phyloP scores from a whole-genome alignment of 1,284 basidiomycete genomes.

The Cryptococcus jaspeensis region DNA sequence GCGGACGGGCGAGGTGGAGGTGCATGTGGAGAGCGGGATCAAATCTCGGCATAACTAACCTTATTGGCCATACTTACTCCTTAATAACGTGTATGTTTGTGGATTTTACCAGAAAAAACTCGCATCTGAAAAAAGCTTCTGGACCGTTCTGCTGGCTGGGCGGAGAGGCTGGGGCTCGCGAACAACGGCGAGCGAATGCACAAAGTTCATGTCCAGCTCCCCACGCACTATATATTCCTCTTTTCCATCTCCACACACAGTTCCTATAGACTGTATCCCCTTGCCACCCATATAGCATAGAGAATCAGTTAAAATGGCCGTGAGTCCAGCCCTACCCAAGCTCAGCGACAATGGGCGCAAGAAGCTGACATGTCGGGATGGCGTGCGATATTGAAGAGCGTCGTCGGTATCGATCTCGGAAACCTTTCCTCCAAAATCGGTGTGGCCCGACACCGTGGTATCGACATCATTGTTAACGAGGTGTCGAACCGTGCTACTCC shows the following conservation, averaged over 20 bases:
- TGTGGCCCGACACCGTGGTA: conserved; percentile 86
- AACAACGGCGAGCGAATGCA: neutral
- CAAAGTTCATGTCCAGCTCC: neutral
- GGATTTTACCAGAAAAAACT: neutral
- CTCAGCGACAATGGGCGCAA: neutral
- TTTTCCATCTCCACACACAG: neutral
- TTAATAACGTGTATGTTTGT: neutral
- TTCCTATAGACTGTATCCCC: neutral
- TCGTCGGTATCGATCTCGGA: conserved; percentile 90
- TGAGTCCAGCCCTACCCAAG: conserved; percentile 16
- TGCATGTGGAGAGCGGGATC: no score
- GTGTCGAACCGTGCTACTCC: conserved; percentile 92
- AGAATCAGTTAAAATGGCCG: conserved; percentile 31
- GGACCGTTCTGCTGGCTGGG: conserved; percentile 6
- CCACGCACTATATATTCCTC: no score
- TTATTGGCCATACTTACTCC: no score
- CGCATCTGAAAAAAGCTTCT: conserved; percentile 3
- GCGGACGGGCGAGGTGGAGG: no score
- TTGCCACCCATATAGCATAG: conserved; percentile 1
- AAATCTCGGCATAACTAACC: no score
- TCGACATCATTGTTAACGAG: conserved; percentile 94
- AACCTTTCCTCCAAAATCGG: conserved; percentile 88
- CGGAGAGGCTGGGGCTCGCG: neutral
- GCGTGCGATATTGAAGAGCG: conserved; percentile 48
- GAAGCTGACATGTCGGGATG: neutral